Base-by-base conservation (phyloP, 2,329 filamentous ascomycete genomes). In the Cladophialophora exuberans region DNA sequence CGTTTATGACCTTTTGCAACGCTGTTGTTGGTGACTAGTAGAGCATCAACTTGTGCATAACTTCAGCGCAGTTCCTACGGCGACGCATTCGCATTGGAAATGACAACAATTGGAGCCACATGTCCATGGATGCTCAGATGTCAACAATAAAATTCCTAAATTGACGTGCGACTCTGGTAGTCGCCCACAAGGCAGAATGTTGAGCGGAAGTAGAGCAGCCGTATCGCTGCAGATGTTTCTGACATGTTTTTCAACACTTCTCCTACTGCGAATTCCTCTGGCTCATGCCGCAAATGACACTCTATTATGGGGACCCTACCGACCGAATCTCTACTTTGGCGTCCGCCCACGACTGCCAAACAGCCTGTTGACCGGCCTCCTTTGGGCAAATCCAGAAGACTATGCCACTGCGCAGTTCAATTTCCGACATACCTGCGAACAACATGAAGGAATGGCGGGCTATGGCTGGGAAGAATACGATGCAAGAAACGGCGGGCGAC, bases 381-480 rank as follows among this genome's bases (percentile, higher is more conserved):
- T 97, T 77, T 99, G 94, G 94, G 85, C 86, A 4, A 87, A 88
- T 65, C 85, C 95, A 13, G 90, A 97, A 67, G 82, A 86, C 63
- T 97, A 87, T 72, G 52, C 23, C 26, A 30, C 49, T 18, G 57
- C 35, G 35, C 49, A 57, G 52, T 28, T 23, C 18, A 53, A 45
- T 57, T 88, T 97, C 66, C 86, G 94, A 62, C 91, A 96, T 71
- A 97, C 94, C 0, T 99, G 94, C 74, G 94, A 97, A 72, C 94
- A 99, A 71, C 84, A 94, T 70, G 90, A 95, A 70, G 88, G 88
- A 62, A 96, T 99, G 82, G 88, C 85, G 43, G 93, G 93, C 52
- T 99, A 99, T 71, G 94, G 94, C 59, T 99, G 94, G 94, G 92
- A 97, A 66, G 90, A 96, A 70, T 99, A 95, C 71, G 94, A 99